Evolutionary conservation across 768 basidiomycete species (phyloP), one percentile per base, ranked within the genome.

Genomic region (Trametes cubensis): DNA sequence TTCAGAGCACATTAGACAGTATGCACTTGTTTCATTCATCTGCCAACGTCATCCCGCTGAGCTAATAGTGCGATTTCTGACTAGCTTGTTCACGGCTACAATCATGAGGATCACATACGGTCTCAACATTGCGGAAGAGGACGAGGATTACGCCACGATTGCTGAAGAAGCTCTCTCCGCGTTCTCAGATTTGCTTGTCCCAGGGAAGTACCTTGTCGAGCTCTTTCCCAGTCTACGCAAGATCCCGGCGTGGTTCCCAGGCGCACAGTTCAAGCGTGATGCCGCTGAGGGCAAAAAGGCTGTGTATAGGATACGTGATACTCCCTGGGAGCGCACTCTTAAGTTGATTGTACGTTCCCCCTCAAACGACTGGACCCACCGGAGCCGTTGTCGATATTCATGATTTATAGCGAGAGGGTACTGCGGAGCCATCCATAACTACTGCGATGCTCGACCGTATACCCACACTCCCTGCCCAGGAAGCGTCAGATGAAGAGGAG

Each of bases 81-180:
- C 58, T 42, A 71, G 69, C 38, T 55, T 67, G 53, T 58, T 66
- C 18, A 69, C 61, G 6, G 64, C 61, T 0, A 61, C 63, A 4
- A 66, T 69, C 59, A 63, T 67, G 48, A 47, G 50, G 13, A 55
- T 71, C 26, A 66, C 66, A 2, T 71, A 71, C 50, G 70, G 70
- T 0, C 50, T 62, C 23, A 60, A 65, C 17, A 18, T 64, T 44
- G 15, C 21, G 18, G 41, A 59, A 46, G 41, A 55, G 56, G 2
- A 44, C 41, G 26, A 58, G 25, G 59, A 60, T 13, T 65, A 60
- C 39, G 51, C 61, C 4, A 28, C 8, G 11, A 48, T 54, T 4
- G 60, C 60, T 2, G 63, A 55, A 23, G 49, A 52, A 11, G 55
- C 42, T 15, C 51, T 58, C 14, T 28, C 50, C 15, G 40, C 49